phyloP scores from a whole-genome alignment of 257 asterid genomes.

The Rauvolfia tetraphylla region DNA sequence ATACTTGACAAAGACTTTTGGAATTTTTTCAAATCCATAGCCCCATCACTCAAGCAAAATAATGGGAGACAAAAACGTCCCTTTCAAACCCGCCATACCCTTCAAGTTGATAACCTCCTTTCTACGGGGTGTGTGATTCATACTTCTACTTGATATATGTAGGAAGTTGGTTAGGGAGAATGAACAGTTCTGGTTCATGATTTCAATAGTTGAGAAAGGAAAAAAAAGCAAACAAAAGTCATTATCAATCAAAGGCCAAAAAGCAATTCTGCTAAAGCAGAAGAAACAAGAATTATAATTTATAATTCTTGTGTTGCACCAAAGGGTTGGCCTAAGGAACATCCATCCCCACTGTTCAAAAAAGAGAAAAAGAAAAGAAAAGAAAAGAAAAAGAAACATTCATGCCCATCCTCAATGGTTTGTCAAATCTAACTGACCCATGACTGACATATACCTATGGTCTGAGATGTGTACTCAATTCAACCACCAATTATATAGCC shows the following conservation, averaged over 20 bases:
- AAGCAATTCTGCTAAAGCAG: neutral
- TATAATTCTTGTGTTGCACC: neutral
- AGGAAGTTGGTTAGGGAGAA: neutral
- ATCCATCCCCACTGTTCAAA: neutral
- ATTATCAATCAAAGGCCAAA: neutral
- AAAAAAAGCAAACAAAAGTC: neutral
- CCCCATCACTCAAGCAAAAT: neutral
- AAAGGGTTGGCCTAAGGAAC: neutral
- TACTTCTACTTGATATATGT: neutral
- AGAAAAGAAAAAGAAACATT: neutral
- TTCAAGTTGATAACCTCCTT: neutral
- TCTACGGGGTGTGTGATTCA: neutral
- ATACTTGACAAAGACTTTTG: neutral
- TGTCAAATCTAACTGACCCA: neutral
- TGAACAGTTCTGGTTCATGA: neutral
- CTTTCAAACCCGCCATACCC: neutral
- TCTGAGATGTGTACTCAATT: slow-evolving; percentile 2
- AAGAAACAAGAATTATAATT: neutral
- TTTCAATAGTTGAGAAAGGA: neutral
- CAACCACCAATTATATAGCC: neutral
- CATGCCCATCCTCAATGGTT: neutral
- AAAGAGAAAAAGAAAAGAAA: too few species aligned
- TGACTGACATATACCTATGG: neutral
- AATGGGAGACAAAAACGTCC: slow-evolving; percentile 3
- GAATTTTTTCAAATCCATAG: neutral